Evolutionary conservation across 345 rosid species (phyloP).

Genomic region (Ceriops tagal): DNA sequence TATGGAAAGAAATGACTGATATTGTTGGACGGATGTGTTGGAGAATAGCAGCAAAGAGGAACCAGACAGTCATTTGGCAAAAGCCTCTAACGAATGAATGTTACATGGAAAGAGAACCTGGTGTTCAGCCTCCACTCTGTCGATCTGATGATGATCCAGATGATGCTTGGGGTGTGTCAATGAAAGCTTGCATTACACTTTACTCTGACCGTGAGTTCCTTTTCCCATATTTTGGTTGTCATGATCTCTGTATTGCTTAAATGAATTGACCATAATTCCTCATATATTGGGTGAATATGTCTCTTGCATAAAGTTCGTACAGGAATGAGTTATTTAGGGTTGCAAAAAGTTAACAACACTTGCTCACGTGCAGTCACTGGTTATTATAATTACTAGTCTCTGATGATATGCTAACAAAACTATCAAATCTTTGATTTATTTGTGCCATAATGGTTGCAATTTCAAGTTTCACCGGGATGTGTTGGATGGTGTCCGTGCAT

Average conservation of each 20-base stretch:
- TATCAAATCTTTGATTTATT: too few species aligned
- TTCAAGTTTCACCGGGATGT: too few species aligned
- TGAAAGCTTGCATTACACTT: slow-evolving; percentile 93
- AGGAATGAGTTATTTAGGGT: too few species aligned
- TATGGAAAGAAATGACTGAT: slow-evolving; percentile 92
- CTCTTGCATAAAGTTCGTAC: too few species aligned
- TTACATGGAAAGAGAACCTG: slow-evolving; percentile 72
- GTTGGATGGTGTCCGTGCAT: too few species aligned
- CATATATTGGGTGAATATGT: neutral
- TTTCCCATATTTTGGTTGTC: slow-evolving; percentile 6
- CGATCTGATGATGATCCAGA: slow-evolving; percentile 85
- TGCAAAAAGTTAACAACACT: too few species aligned
- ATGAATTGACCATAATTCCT: neutral
- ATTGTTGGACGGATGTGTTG: slow-evolving; percentile 93
- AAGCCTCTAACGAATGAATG: slow-evolving; percentile 92
- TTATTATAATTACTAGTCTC: too few species aligned
- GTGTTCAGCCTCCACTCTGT: slow-evolving; percentile 88
- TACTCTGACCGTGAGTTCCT: slow-evolving; percentile 76
- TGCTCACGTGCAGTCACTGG: too few species aligned
- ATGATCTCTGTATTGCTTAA: neutral
- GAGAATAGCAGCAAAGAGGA: slow-evolving; percentile 81
- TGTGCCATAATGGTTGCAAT: too few species aligned
- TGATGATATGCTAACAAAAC: too few species aligned
- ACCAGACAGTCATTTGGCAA: slow-evolving; percentile 95
- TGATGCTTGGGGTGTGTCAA: slow-evolving; percentile 67